These are phyloP conservation scores for Penicillium goetzii DNA, from an alignment of 495 filamentous ascomycete genomes.

Conservation along the genomic window DNA sequence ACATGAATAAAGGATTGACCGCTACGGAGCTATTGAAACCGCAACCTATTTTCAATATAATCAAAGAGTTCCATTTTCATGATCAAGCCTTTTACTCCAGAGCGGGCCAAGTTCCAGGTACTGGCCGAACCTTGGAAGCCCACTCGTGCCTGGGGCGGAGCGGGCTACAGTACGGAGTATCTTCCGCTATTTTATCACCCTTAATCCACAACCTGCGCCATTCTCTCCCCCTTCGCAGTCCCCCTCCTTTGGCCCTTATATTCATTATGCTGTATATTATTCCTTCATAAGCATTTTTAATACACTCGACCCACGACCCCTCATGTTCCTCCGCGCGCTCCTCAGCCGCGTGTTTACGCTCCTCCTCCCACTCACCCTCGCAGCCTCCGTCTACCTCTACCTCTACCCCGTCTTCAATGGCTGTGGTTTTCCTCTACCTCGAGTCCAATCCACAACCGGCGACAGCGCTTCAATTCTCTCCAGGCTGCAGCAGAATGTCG, in stretches of 20 bases:
- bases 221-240: not conserved
- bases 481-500: constrained; percentile 33
- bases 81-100: not conserved
- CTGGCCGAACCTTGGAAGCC: no score
- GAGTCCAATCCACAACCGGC: constrained; percentile 14
- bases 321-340: constrained; percentile 60
- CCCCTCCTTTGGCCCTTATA: constrained; percentile 9
- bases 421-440: constrained; percentile 78
- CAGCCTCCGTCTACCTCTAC: constrained; percentile 78
- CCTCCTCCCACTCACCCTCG: constrained; percentile 70
- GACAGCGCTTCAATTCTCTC: constrained; percentile 15
- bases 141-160: no score
- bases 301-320: constrained; percentile 20
- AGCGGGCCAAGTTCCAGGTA: not conserved
- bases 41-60: not conserved
- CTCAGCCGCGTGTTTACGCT: constrained; percentile 64
- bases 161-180: not conserved
- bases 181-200: not conserved
- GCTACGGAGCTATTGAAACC: not conserved
- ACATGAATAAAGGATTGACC: no score
- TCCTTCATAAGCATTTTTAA: constrained; percentile 20
- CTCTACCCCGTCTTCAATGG: constrained; percentile 80
- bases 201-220: constrained; percentile 3
- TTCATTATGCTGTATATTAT: constrained; percentile 31
- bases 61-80: not conserved